Percentiles rank a stretch among this genome's conserved stretches.
These are phyloP conservation scores for Priceomyces castillae DNA, from an alignment of 805 yeast genomes.

Conservation along the genomic window DNA sequence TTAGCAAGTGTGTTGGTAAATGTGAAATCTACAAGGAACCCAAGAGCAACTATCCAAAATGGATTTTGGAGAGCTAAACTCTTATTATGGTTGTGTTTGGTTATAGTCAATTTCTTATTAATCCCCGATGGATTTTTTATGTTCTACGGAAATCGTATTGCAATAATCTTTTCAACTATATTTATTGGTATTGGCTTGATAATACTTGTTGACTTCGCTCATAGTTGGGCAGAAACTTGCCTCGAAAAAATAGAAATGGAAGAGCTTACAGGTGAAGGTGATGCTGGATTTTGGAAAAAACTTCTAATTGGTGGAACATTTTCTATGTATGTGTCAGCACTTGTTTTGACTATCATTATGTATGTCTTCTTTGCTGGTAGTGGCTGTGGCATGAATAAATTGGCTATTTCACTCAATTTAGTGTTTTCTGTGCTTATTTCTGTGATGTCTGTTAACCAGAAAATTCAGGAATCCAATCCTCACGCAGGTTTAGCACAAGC, in stretches of 20 bases:
- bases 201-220: conserved; percentile 92
- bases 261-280: conserved; percentile 48
- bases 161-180: conserved; percentile 77
- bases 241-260: conserved; percentile 85
- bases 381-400: conserved; percentile 86
- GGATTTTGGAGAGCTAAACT: conserved; percentile 87
- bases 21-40: conserved; percentile 73
- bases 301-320: conserved; percentile 84
- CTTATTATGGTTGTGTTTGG: conserved; percentile 52
- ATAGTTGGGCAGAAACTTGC: conserved; percentile 97
- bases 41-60: conserved; percentile 81
- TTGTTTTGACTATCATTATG: conserved; percentile 75
- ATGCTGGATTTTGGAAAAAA: conserved; percentile 69
- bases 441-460: conserved; percentile 70
- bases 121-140: conserved; percentile 87
- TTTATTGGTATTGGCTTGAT: conserved; percentile 89
- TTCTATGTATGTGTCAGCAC: conserved; percentile 72
- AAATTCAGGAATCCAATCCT: conserved; percentile 88
- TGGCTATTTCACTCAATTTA: conserved; percentile 78
- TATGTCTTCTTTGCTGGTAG: conserved; percentile 75
- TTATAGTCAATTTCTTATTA: conserved; percentile 59
- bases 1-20: conserved; percentile 68
- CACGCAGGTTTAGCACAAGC: conserved; percentile 96
- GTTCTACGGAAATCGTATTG: conserved; percentile 86
- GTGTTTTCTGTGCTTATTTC: conserved; percentile 64